phyloP scores from a whole-genome alignment of 768 basidiomycete species.

The Pholiota microspora region DNA sequence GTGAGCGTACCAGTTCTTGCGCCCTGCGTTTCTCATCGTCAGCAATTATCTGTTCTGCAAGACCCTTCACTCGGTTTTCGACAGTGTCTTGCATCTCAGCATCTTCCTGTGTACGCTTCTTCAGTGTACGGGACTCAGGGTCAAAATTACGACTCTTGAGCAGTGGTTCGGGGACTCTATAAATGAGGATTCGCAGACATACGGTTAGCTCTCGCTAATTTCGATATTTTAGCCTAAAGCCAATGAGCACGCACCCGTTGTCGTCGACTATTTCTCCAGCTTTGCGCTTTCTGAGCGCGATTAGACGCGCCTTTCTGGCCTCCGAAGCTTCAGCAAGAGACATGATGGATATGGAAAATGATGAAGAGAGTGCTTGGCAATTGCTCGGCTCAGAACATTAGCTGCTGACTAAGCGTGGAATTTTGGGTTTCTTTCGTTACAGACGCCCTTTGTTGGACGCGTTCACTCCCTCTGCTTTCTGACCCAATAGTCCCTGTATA shows the following conservation, averaged over 20 bases:
- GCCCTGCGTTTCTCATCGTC: conserved; percentile 85
- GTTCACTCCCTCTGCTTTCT: conserved; percentile 3
- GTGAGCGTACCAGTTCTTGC: conserved; percentile 75
- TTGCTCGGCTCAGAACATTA: neutral
- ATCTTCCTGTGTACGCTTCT: conserved; percentile 61
- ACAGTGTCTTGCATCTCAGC: conserved; percentile 76
- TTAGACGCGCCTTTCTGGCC: conserved; percentile 74
- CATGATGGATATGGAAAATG: conserved; percentile 24
- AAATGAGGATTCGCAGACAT: neutral
- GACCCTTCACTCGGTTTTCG: conserved; percentile 78
- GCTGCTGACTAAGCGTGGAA: conserved; percentile 19
- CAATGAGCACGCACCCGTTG: conserved; percentile 36
- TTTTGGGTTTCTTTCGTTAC: neutral
- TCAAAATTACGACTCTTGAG: conserved; percentile 86
- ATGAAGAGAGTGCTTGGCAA: conserved; percentile 1
- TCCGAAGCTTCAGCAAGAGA: conserved; percentile 78
- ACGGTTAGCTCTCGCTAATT: neutral
- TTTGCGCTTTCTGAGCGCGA: conserved; percentile 75
- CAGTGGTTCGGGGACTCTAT: conserved; percentile 40
- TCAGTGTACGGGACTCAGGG: conserved; percentile 77
- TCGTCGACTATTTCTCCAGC: conserved; percentile 48
- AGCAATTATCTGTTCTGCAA: conserved; percentile 80
- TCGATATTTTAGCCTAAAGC: neutral
- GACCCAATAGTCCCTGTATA: conserved; percentile 11
- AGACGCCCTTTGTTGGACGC: conserved; percentile 9